A percentile compares a stretch with the other conserved stretches of the same genome.
Evolutionary conservation across 1,284 basidiomycete genomes (phyloP).

Genomic region (Moniliella sp.): DNA sequence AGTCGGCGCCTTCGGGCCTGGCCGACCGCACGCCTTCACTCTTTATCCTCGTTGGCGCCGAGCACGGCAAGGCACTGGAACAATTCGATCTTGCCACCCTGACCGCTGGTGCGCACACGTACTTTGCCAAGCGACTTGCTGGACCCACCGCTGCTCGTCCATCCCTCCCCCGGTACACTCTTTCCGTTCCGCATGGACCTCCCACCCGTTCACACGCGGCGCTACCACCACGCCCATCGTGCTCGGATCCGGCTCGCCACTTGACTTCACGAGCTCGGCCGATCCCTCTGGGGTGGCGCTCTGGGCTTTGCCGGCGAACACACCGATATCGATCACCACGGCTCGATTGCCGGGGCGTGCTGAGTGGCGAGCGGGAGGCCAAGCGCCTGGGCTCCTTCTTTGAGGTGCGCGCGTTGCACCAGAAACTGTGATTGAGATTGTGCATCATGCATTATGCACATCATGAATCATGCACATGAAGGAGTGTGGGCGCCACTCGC

Average conservation of each 20-base stretch:
- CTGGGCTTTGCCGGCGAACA: conserved; percentile 41
- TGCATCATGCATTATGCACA: too few species aligned
- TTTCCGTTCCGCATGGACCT: conserved; percentile 34
- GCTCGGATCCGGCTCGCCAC: conserved; percentile 29
- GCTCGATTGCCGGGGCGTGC: not conserved
- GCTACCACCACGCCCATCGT: conserved; percentile 39
- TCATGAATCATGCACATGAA: too few species aligned
- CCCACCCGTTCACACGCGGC: conserved; percentile 37
- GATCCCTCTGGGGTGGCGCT: conserved; percentile 36
- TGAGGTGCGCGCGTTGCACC: too few species aligned
- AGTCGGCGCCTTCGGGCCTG: conserved; percentile 17
- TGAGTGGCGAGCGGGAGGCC: not conserved
- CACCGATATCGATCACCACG: not conserved
- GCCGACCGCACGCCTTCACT: conserved; percentile 31
- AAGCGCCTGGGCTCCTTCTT: too few species aligned
- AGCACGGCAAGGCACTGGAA: conserved; percentile 22
- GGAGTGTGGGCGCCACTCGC: too few species aligned
- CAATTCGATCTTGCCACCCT: conserved; percentile 16
- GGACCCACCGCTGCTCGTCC: conserved; percentile 2
- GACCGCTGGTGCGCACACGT: conserved; percentile 19
- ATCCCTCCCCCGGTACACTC: conserved; percentile 7
- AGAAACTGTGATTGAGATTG: too few species aligned
- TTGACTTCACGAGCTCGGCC: conserved; percentile 38
- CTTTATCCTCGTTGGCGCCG: conserved; percentile 35
- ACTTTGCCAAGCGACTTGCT: conserved; percentile 14